Evolutionary conservation across 1,284 basidiomycete genomes (phyloP), one percentile per base, ranked within the genome.

Genomic region (Tausonia pullulans): DNA sequence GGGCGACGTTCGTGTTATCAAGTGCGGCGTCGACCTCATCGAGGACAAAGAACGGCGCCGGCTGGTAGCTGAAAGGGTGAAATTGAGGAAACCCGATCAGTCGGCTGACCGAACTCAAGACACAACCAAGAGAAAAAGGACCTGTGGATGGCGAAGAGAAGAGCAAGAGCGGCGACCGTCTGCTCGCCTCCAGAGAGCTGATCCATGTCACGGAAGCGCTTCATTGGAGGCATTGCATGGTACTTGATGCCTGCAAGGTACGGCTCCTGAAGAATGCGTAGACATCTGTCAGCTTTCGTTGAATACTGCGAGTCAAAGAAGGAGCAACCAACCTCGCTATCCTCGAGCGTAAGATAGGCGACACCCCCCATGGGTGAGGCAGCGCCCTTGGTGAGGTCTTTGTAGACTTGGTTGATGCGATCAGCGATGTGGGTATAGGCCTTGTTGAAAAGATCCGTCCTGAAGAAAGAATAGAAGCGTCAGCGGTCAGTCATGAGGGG

Each of bases 201-300:
- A 67, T 98, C 94, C 89, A 98, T 98, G 75, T 98, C 96, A 69
- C 94, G 84, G 81, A 98, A 98, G 5, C 93, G 88, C 76, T 99
- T 99, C 86, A 98, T 95, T 0, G 94, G 94, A 0, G 95, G 95
- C 90, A 98, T 98, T 0, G 94, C 93, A 74, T 97, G 94, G 74
- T 98, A 98, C 76, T 95, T 96, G 78, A 98, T 90, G 65, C 95
- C 96, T 43, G 87, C 88, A 40, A 84, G 82, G 72, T 98, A 98
- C 0, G 96, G 96, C 81, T 98, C 96, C 88, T 96, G 68, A 27
- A 67, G 6, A 40, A 40, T n/a, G 39, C 40, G 10, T 11, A 27
- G 11, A 39, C 11, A 39, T 40, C 16, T 5, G 40, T 58, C 11
- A 43, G 43, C 5, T 7, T 14, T 8, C 39, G 13, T 16, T 5